Evolutionary conservation across 2,329 filamentous ascomycete species (phyloP).

Genomic region (Paradendryphiella salina): DNA sequence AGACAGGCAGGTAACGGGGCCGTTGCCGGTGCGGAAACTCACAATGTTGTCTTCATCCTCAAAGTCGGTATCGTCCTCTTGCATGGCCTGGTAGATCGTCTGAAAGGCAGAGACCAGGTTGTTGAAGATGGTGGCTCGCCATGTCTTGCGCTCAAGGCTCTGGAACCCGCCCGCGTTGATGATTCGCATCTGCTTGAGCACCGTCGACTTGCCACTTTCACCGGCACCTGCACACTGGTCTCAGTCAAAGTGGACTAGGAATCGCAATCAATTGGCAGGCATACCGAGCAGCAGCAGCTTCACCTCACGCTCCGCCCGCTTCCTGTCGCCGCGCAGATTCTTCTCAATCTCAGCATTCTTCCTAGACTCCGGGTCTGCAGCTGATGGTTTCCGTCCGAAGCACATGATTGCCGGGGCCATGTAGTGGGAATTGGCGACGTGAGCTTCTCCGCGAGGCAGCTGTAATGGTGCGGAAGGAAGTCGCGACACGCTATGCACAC

Average conservation of each 20-base stretch:
- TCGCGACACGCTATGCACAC: conserved; percentile 8
- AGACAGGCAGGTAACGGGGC: neutral
- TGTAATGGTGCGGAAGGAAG: conserved; percentile 6
- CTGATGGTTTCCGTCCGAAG: conserved; percentile 55
- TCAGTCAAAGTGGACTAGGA: conserved; percentile 26
- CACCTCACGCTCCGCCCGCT: conserved; percentile 81
- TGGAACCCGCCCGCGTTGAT: conserved; percentile 94
- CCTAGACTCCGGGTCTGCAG: conserved; percentile 52
- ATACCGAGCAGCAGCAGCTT: conserved; percentile 91
- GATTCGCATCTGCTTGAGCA: conserved; percentile 98
- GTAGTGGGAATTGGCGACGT: conserved; percentile 13
- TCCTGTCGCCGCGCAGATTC: conserved; percentile 82
- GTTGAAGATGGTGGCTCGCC: conserved; percentile 92
- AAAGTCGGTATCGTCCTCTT: conserved; percentile 77
- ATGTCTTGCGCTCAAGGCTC: conserved; percentile 86
- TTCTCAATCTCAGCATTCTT: conserved; percentile 78
- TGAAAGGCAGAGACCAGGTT: conserved; percentile 93
- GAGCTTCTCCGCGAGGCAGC: conserved; percentile 4
- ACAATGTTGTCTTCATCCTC: conserved; percentile 79
- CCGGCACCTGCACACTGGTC: conserved; percentile 71
- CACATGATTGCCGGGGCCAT: conserved; percentile 54
- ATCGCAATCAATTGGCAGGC: conserved; percentile 36
- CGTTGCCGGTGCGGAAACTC: conserved; percentile 36
- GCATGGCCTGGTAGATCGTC: conserved; percentile 88
- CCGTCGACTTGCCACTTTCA: conserved; percentile 94